These are phyloP conservation scores for Penicillium coprophilum DNA, from an alignment of 495 filamentous ascomycete genomes.

Conservation along the genomic window DNA sequence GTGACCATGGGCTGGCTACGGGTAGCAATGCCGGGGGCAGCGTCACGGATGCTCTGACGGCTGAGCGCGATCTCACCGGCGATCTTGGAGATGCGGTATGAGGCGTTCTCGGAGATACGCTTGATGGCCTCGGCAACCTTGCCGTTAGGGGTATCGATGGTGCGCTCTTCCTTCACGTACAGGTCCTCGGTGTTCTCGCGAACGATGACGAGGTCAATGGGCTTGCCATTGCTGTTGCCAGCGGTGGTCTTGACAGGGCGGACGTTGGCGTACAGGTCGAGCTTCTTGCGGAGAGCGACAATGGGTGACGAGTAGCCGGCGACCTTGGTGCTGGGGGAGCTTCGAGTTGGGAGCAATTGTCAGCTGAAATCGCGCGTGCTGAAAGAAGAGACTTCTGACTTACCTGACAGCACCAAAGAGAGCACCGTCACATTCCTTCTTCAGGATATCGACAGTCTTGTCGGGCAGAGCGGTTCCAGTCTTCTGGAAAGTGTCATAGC, in stretches of 20 bases:
- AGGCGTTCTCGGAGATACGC: constrained; percentile 84
- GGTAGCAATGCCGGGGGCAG: constrained; percentile 44
- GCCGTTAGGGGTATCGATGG: constrained; percentile 65
- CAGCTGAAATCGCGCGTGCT: background rate
- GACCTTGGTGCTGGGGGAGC: constrained; percentile 82
- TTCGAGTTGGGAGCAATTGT: constrained; percentile 19
- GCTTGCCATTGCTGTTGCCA: constrained; percentile 50
- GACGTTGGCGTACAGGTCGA: constrained; percentile 96
- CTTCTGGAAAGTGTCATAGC: constrained; percentile 87
- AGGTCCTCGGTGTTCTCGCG: constrained; percentile 98
- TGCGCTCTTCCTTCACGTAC: constrained; percentile 97
- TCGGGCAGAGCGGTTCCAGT: constrained; percentile 87
- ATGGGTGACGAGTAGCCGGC: constrained; percentile 96
- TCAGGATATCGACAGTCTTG: constrained; percentile 79
- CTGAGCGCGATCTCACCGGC: constrained; percentile 92
- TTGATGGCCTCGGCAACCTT: constrained; percentile 97
- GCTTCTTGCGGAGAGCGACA: constrained; percentile 91
- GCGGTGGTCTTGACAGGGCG: constrained; percentile 87
- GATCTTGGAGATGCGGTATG: constrained; percentile 80
- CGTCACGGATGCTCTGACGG: constrained; percentile 72
- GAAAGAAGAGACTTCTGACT: background rate
- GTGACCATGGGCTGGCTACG: constrained; percentile 78
- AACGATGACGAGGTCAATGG: constrained; percentile 96
- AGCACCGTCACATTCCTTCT: constrained; percentile 89
- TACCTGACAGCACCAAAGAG: constrained; percentile 92